These are phyloP conservation scores for Acer negundo DNA, from an alignment of 345 rosid genomes.

Conservation along the genomic window DNA sequence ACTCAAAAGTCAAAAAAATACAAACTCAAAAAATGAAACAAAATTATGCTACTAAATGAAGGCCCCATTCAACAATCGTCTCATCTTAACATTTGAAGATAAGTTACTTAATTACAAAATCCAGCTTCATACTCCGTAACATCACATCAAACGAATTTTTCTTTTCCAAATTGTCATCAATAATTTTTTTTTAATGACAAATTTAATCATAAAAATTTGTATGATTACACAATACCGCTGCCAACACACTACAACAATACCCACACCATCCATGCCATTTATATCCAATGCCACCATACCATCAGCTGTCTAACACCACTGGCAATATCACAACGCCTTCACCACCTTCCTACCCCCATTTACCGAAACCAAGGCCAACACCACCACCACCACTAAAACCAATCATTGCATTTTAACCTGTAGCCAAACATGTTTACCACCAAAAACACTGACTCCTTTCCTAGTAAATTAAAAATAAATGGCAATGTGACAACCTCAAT, in stretches of 20 bases:
- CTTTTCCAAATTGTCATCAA: too few relatives aligned
- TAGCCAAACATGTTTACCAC: background rate
- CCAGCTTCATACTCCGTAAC: constrained; percentile 23
- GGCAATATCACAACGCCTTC: background rate
- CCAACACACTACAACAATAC: too few relatives aligned
- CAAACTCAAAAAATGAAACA: too few relatives aligned
- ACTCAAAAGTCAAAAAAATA: too few relatives aligned
- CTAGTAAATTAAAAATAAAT: background rate
- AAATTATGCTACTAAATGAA: constrained; percentile 23
- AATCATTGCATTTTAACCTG: background rate
- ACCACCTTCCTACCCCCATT: background rate
- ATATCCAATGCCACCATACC: background rate
- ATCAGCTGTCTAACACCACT: background rate
- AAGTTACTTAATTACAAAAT: constrained; percentile 32
- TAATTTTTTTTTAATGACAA: too few relatives aligned
- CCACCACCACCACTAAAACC: background rate
- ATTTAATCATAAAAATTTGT: too few relatives aligned
- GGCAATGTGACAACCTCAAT: background rate
- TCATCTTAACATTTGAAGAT: constrained; percentile 23
- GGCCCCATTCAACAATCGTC: constrained; percentile 22
- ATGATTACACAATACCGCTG: too few relatives aligned
- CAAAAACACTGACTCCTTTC: background rate
- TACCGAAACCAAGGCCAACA: background rate
- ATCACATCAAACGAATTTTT: too few relatives aligned
- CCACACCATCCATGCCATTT: too few relatives aligned